A percentile compares a stretch with the other conserved stretches of the same genome.
These are phyloP conservation scores for Pleurozium schreberi DNA, from an alignment of 225 moss, liverwort and hornwort species.

Conservation along the genomic window DNA sequence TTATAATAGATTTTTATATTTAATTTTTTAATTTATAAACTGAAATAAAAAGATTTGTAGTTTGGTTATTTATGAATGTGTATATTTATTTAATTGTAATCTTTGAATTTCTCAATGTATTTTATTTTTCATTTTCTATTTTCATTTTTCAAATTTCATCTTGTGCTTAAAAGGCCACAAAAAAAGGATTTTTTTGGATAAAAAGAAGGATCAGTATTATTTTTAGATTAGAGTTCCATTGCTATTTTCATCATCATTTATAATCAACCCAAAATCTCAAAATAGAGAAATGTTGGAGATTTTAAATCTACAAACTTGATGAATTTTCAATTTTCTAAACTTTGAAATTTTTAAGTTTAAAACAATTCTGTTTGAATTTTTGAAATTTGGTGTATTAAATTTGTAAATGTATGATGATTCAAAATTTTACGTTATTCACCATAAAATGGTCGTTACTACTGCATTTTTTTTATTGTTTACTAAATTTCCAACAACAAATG, in stretches of 20 bases:
- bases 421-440: neutral
- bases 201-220: neutral
- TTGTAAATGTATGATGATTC: neutral
- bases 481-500: neutral
- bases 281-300: neutral
- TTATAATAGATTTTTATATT: neutral
- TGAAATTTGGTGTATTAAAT: neutral
- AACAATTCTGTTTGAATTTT: neutral
- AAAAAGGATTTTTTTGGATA: neutral
- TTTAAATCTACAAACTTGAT: neutral
- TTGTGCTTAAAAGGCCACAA: neutral
- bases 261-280: neutral
- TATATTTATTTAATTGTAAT: neutral
- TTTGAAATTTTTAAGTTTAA: neutral
- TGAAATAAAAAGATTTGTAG: accelerated
- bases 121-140: neutral
- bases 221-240: neutral
- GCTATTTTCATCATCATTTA: neutral
- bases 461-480: neutral
- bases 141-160: too few relatives aligned
- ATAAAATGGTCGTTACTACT: neutral
- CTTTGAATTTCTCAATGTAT: too few relatives aligned
- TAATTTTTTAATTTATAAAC: too few relatives aligned
- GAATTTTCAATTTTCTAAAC: neutral
- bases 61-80: neutral